Evolutionary conservation across 1,284 basidiomycete genomes (phyloP).

Genomic region (Naganishia sp.): DNA sequence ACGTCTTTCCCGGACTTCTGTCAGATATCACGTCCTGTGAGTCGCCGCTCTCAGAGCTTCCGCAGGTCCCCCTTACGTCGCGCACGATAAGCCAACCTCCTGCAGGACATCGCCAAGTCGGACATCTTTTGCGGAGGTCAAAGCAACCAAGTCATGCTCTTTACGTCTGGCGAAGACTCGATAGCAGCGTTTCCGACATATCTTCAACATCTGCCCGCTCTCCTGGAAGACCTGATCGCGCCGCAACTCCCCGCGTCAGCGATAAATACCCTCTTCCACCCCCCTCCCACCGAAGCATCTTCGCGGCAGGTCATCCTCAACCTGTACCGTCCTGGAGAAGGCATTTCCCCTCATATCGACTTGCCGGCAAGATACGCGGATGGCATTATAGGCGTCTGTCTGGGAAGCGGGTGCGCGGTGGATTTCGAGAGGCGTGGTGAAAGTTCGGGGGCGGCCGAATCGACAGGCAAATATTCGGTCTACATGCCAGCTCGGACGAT

Average conservation of each 20-base stretch:
- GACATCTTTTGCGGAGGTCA: slow-evolving; percentile 48
- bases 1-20: slow-evolving; percentile 39
- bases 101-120: slow-evolving; percentile 39
- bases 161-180: slow-evolving; percentile 35
- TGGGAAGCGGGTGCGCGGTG: slow-evolving; percentile 49
- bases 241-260: slow-evolving; percentile 26
- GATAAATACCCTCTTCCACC: slow-evolving; percentile 34
- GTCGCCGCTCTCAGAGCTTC: slow-evolving; percentile 11
- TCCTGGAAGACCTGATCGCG: slow-evolving; percentile 33
- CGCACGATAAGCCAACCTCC: slow-evolving; percentile 32
- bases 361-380: slow-evolving; percentile 55
- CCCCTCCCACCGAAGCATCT: neutral
- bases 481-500: slow-evolving; percentile 53
- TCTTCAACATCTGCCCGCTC: slow-evolving; percentile 34
- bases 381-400: slow-evolving; percentile 50
- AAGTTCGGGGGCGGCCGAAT: slow-evolving; percentile 34
- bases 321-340: slow-evolving; percentile 54
- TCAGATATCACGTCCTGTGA: slow-evolving; percentile 36
- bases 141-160: slow-evolving; percentile 54
- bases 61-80: neutral
- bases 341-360: slow-evolving; percentile 56
- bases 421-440: slow-evolving; percentile 33
- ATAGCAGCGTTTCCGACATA: slow-evolving; percentile 36
- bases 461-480: slow-evolving; percentile 33
- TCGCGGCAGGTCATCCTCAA: slow-evolving; percentile 55